Evolutionary conservation across 2,329 filamentous ascomycete species (phyloP).

Genomic region (Metarhizium guizhouense): DNA sequence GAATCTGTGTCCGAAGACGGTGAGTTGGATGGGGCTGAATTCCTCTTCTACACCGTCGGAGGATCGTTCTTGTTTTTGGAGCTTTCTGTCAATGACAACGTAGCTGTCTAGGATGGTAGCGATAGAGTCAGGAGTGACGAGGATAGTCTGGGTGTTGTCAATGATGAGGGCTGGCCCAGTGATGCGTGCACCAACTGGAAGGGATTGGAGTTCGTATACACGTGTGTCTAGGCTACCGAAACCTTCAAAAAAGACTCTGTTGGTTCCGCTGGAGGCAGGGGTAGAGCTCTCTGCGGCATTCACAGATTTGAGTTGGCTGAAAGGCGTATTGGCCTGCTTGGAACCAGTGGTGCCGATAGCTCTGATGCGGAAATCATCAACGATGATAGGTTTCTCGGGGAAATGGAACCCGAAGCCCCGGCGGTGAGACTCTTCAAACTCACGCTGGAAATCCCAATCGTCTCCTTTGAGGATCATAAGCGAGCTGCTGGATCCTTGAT

Average conservation of each 20-base stretch:
- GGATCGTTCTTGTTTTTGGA: background rate
- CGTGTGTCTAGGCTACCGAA: constrained; percentile 15
- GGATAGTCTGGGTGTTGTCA: constrained; percentile 64
- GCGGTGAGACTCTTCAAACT: constrained; percentile 49
- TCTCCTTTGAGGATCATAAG: constrained; percentile 24
- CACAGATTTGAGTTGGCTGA: constrained; percentile 11
- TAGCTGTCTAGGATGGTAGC: constrained; percentile 25
- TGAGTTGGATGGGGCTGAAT: constrained; percentile 55
- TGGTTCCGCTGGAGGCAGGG: constrained; percentile 9
- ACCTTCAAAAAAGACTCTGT: constrained; percentile 12
- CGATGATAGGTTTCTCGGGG: constrained; percentile 30
- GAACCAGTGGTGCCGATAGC: constrained; percentile 19
- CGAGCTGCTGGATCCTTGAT: constrained; percentile 32
- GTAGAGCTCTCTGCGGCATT: constrained; percentile 1
- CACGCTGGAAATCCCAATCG: constrained; percentile 15
- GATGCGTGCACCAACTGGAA: constrained; percentile 10
- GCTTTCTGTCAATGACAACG: constrained; percentile 22
- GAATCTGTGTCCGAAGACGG: constrained; percentile 71
- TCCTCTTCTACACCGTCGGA: constrained; percentile 9
- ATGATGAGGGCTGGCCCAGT: constrained; percentile 44
- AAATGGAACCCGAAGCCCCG: constrained; percentile 66
- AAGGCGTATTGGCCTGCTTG: constrained; percentile 13
- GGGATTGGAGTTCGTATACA: constrained; percentile 15
- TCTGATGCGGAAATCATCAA: constrained; percentile 34
- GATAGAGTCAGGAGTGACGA: constrained; percentile 43